Conservation (phyloP, 1,284 basidiomycete species). For the Athelia sp. region DNA sequence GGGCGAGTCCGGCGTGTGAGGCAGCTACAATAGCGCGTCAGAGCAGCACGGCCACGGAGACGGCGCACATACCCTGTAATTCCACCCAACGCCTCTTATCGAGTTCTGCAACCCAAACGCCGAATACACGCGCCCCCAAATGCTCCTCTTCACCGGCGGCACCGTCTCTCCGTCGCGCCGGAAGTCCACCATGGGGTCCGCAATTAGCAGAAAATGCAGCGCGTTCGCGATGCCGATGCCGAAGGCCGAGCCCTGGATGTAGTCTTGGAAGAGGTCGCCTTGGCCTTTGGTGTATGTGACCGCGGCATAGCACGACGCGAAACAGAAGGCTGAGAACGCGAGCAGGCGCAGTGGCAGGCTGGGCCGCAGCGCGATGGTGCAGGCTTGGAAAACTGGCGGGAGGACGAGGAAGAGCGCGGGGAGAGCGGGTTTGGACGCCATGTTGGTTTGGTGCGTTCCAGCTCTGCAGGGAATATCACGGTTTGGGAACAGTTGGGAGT, state of each 20-base stretch:
- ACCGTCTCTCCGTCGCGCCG: constrained; percentile 11
- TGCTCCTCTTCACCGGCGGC: constrained; percentile 1
- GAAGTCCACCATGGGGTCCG: constrained; percentile 11
- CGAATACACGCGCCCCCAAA: constrained; percentile 11
- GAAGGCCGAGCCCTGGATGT: constrained; percentile 7
- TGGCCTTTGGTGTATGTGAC: constrained; percentile 7
- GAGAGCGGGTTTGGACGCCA: neutral
- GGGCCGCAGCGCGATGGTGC: neutral
- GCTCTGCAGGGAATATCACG: too few species aligned
- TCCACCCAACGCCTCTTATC: constrained; percentile 16
- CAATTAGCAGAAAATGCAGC: constrained; percentile 11
- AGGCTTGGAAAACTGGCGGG: neutral
- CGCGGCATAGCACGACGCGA: neutral
- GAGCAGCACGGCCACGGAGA: too few species aligned
- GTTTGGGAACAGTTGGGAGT: too few species aligned
- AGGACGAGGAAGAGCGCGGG: neutral
- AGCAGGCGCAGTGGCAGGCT: neutral
- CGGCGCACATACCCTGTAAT: constrained; percentile 14
- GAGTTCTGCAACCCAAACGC: constrained; percentile 8
- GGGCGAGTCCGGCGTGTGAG: constrained; percentile 3
- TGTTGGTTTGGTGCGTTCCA: neutral
- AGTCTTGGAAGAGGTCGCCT: constrained; percentile 6
- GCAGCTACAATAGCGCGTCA: neutral
- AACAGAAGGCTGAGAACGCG: neutral
- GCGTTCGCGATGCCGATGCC: constrained; percentile 11